Evolutionary conservation across 2,329 filamentous ascomycete species (phyloP).

Genomic region (Xylaria sp.): DNA sequence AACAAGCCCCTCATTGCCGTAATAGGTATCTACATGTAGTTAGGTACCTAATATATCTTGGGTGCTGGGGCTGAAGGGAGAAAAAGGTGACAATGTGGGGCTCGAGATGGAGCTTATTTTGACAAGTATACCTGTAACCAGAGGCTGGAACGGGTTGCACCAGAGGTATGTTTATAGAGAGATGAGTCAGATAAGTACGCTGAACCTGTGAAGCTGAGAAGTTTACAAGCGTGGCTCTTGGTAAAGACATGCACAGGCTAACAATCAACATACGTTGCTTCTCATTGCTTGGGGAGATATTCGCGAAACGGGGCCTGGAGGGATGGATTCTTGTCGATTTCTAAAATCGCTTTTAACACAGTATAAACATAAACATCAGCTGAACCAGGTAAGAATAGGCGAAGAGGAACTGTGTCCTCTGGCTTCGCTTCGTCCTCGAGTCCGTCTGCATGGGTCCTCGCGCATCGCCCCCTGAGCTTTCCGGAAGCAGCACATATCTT

Average conservation of each 20-base stretch:
- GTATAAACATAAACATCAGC: conserved; percentile 90
- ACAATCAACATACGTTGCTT: conserved; percentile 8
- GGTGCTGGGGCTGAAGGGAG: conserved; percentile 2
- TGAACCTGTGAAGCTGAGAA: not conserved
- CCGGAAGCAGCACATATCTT: conserved; percentile 94
- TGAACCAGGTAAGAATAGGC: conserved; percentile 95
- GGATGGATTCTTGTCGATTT: conserved; percentile 37
- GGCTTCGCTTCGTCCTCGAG: conserved; percentile 84
- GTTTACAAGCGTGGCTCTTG: not conserved
- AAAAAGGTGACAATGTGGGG: not conserved
- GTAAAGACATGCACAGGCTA: not conserved
- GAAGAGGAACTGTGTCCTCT: conserved; percentile 91
- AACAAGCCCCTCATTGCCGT: too few relatives aligned
- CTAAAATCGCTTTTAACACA: conserved; percentile 53
- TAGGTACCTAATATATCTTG: too few relatives aligned
- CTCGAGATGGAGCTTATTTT: not conserved
- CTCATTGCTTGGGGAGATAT: conserved; percentile 7
- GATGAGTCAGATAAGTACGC: not conserved
- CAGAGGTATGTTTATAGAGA: not conserved
- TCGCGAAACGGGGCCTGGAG: conserved; percentile 10
- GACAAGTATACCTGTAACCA: not conserved
- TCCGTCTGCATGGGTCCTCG: conserved; percentile 75
- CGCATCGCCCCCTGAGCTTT: conserved; percentile 74
- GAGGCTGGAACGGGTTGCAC: not conserved
- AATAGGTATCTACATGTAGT: too few relatives aligned